Conservation (phyloP, 352 stramenopile genomes). For the Phytophthora melonis region DNA sequence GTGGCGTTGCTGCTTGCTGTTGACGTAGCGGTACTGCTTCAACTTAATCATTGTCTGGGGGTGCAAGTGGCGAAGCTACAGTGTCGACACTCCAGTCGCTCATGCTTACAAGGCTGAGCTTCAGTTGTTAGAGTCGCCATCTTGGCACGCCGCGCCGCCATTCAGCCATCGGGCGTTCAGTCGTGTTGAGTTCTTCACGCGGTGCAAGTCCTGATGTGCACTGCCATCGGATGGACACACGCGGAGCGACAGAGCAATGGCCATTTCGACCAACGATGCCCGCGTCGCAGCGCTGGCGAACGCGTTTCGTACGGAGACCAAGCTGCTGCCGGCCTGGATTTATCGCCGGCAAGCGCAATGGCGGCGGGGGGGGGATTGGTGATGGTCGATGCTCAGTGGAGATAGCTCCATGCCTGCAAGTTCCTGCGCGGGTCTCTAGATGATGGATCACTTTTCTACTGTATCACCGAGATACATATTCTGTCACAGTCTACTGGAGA, state of each 20-base stretch:
- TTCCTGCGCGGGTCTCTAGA: neutral
- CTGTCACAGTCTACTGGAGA: neutral
- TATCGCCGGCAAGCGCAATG: constrained; percentile 5
- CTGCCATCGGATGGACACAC: constrained; percentile 29
- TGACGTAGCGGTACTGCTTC: neutral
- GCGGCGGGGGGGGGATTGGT: neutral
- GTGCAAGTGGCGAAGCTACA: neutral
- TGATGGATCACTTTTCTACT: neutral
- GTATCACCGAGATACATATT: neutral
- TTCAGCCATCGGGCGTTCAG: neutral
- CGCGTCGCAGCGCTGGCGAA: constrained; percentile 30
- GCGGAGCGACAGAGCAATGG: constrained; percentile 10
- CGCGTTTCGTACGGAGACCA: neutral
- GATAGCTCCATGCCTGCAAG: neutral
- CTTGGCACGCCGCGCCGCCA: neutral
- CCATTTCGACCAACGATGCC: constrained; percentile 8
- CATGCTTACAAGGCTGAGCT: neutral
- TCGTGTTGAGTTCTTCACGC: neutral
- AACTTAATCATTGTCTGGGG: neutral
- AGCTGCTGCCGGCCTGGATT: constrained; percentile 24
- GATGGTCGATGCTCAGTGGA: neutral
- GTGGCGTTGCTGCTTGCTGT: neutral
- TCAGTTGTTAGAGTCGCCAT: neutral
- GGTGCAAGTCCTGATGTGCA: neutral
- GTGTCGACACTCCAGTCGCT: neutral